Base-by-base conservation (phyloP, 345 rosid genomes). In the Rhodomyrtus tomentosa region DNA sequence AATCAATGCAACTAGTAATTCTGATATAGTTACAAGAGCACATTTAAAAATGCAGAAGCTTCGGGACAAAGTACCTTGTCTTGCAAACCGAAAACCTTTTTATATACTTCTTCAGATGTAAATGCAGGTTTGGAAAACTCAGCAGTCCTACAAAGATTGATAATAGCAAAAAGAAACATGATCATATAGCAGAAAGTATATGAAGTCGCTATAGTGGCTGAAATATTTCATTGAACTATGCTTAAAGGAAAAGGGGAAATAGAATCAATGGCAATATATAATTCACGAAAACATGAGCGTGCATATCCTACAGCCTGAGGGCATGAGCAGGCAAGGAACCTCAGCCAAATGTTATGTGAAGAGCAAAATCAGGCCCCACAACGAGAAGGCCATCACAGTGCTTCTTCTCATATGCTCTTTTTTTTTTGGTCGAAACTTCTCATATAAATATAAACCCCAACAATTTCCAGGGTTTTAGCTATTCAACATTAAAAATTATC, bases 51-150 rank as follows among this genome's bases (percentile, higher is more conserved):
- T 58, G 14, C 21, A 52, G 48, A 2, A 52, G 27, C 50, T n/a
- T 22, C n/a, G 9, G 54, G 21, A 36, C 45, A 58, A 54, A 29
- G 76, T 93, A 97, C 99, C 99, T 95, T 92, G 83, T 94, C 98
- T 88, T 97, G 98, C 82, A 97, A 91, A 80, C 84, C 72, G 38
- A 91, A 87, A 55, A 95, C 85, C 87, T 94, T 95, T 29, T 36
- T 84, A 59, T 93, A 91, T 16, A 97, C 92, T 89, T 97, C 98
- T 24, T 92, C 94, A 6, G 99, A 96, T 59, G 95, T 95, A 90
- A 96, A 91, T 42, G 85, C 96, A 6, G 96, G 95, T 48, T 87
- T 89, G 90, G 87, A 90, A 89, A 85, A 90, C 83, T 85, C 90
- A 50, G 99, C 87, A 49, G 88, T 89, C 89, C 99, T 97, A 90